phyloP scores from a whole-genome alignment of 129 eudicot species.

The Artemisia tridentata region DNA sequence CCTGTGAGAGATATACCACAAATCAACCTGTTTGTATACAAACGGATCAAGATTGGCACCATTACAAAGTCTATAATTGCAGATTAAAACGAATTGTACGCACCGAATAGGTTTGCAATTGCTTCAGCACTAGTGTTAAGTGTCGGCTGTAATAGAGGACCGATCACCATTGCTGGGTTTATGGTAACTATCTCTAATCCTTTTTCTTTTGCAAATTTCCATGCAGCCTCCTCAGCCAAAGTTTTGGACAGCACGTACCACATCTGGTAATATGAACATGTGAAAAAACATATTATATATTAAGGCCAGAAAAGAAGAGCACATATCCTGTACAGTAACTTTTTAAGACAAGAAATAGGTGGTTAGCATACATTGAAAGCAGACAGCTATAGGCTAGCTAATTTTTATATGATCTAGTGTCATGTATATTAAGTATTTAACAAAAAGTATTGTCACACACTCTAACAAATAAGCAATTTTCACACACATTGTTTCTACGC shows the following conservation, averaged over 20 bases:
- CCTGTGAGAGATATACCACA: too few relatives aligned
- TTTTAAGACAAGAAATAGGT: neutral
- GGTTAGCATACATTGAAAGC: neutral
- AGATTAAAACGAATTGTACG: neutral
- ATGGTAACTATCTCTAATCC: conserved; percentile 64
- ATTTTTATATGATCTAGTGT: neutral
- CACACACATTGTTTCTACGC: neutral
- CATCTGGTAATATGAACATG: conserved; percentile 30
- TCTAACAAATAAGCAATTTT: neutral
- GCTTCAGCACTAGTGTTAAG: conserved; percentile 67
- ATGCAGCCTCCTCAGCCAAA: conserved; percentile 81
- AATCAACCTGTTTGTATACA: too few relatives aligned
- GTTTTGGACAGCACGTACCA: conserved; percentile 79
- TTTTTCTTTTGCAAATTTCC: conserved; percentile 71
- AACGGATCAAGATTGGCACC: too few relatives aligned
- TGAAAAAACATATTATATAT: conserved; percentile 3
- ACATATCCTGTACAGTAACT: conserved; percentile 1
- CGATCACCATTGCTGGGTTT: conserved; percentile 70
- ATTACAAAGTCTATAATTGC: neutral
- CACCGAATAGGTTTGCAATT: conserved; percentile 54
- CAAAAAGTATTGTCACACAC: neutral
- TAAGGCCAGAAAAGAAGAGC: neutral
- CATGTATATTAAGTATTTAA: neutral
- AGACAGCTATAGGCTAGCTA: conserved; percentile 5
- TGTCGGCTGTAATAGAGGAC: conserved; percentile 72